These are phyloP conservation scores for Penicillium goetzii DNA, from an alignment of 495 filamentous ascomycete species.

Conservation along the genomic window DNA sequence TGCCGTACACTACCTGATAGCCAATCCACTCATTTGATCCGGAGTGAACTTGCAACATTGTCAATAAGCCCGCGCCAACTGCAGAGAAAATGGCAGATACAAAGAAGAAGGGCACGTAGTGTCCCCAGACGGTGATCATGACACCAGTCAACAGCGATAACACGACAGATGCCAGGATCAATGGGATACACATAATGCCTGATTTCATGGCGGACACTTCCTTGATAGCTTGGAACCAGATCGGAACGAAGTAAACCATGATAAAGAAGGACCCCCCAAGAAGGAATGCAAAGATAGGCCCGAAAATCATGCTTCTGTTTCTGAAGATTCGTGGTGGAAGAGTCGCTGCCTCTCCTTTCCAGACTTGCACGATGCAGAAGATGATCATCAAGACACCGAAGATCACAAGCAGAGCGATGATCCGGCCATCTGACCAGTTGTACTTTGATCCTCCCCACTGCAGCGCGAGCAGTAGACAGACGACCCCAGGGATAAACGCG, in stretches of 20 bases:
- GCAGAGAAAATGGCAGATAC: neutral
- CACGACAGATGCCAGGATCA: slow-evolving; percentile 16
- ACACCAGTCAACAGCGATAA: slow-evolving; percentile 7
- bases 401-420: neutral
- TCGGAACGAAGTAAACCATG: slow-evolving; percentile 37
- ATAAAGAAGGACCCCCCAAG: slow-evolving; percentile 29
- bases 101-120: slow-evolving; percentile 11
- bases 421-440: neutral
- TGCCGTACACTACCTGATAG: slow-evolving; percentile 9
- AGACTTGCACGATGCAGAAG: slow-evolving; percentile 48
- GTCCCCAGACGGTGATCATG: slow-evolving; percentile 10
- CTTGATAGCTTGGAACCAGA: slow-evolving; percentile 45
- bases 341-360: slow-evolving; percentile 51
- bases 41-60: neutral
- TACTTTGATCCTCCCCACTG: slow-evolving; percentile 9
- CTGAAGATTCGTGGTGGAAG: slow-evolving; percentile 35
- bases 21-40: neutral
- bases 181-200: slow-evolving; percentile 30
- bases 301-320: slow-evolving; percentile 21
- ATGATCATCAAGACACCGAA: slow-evolving; percentile 21
- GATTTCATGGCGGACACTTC: slow-evolving; percentile 30
- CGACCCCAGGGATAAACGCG: slow-evolving; percentile 40
- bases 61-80: neutral
- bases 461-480: slow-evolving; percentile 37
- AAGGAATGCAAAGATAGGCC: slow-evolving; percentile 14